Base-by-base conservation (phyloP, 345 rosid genomes). In the Syzygium jambos region DNA sequence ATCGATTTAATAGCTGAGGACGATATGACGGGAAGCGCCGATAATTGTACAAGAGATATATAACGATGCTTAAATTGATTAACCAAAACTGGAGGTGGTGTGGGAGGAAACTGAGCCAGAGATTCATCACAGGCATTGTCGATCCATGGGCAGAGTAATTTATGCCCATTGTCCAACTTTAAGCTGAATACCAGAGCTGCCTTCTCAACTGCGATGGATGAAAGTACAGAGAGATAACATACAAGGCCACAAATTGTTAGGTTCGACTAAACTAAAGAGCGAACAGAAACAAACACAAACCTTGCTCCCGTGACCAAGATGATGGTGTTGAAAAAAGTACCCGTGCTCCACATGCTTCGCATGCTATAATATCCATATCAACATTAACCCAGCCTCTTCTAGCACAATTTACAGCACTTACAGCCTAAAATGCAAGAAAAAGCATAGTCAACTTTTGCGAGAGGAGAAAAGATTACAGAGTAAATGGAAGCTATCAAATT, bases 311-410 rank as follows among this genome's bases (percentile, higher is more conserved):
- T 25, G 94, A 89, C 99, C 99, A 98, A 85, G 98, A 95, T 57
- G 96, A 90, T 30, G 99, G 97, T 52, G 96, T 93, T 83, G 99
- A 91, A 86, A 98, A 95, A 51, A 92, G 94, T 84, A 96, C 91
- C 87, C 95, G 98, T 22, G 96, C 95, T 91, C 96, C 98, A 90
- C 99, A 96, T 85, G 96, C 93, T 93, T 96, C 98, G 90, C 99
- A 96, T 59, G 97, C 93, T 87, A 98, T 92, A 85, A 89, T 91
- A 92, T 98, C 99, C 86, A 90, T 88, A 55, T 96, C 97, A 84
- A 93, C 92, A 90, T 96, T 98, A 90, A 95, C 91, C 99, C 99
- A 98, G 84, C 99, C 98, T 92, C 95, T 95, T 89, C 94, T 93
- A 17, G 99, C 98, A 85, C 99, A 98, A 90, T 96, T 95, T 87